Evolutionary conservation across 495 filamentous ascomycete species (phyloP).

Genomic region (Aspergillus saccharolyticus): DNA sequence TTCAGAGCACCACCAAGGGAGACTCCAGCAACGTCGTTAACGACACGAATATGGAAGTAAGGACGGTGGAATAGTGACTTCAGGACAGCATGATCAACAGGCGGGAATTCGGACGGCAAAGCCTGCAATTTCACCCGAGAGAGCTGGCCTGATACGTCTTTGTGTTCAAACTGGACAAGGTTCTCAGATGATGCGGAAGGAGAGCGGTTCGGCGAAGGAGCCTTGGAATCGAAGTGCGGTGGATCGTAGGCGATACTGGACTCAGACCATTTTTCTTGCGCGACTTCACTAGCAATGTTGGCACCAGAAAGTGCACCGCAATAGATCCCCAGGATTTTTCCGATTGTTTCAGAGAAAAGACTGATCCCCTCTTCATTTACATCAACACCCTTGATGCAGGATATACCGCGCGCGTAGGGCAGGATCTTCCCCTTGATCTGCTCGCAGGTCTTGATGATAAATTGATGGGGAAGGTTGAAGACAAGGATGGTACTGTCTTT

Average conservation of each 20-base stretch:
- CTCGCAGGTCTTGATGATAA: constrained; percentile 82
- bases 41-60: constrained; percentile 94
- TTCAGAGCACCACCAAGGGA: constrained; percentile 94
- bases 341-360: constrained; percentile 94
- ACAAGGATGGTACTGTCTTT: constrained; percentile 79
- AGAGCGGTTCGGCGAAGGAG: constrained; percentile 57
- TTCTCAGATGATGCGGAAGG: constrained; percentile 54
- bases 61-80: constrained; percentile 88
- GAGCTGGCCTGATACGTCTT: constrained; percentile 55
- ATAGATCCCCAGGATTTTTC: constrained; percentile 85
- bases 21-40: constrained; percentile 89
- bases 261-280: constrained; percentile 91
- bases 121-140: constrained; percentile 63
- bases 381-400: constrained; percentile 96
- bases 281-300: constrained; percentile 95
- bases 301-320: constrained; percentile 93
- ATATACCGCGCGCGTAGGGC: constrained; percentile 88
- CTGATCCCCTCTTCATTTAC: constrained; percentile 75
- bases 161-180: constrained; percentile 58
- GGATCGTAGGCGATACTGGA: constrained; percentile 96
- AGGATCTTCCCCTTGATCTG: constrained; percentile 83
- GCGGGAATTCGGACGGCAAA: constrained; percentile 72
- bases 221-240: constrained; percentile 72
- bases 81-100: constrained; percentile 72
- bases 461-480: constrained; percentile 98